A percentile compares a stretch with the other conserved stretches of the same genome.
These are phyloP conservation scores for Alternaria angustiovoidea DNA, from an alignment of 2,329 filamentous ascomycete genomes.

Conservation along the genomic window DNA sequence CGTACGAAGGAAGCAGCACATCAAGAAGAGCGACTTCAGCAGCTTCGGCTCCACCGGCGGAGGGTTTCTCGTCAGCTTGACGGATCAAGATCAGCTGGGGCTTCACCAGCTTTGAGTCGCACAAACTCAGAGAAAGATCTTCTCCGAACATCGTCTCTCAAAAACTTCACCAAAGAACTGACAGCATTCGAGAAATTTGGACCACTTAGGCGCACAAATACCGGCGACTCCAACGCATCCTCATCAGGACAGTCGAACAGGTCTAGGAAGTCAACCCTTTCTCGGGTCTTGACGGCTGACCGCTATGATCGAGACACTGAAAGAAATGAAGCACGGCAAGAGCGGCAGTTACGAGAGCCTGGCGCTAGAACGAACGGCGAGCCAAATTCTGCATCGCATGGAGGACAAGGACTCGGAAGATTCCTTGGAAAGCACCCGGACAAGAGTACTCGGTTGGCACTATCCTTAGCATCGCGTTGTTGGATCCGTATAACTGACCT, in stretches of 20 bases:
- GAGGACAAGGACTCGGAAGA: slow-evolving; percentile 46
- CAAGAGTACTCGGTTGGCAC: slow-evolving; percentile 42
- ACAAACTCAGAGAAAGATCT: slow-evolving; percentile 20
- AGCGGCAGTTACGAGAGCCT: slow-evolving; percentile 41
- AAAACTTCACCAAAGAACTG: slow-evolving; percentile 3
- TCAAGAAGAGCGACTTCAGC: slow-evolving; percentile 16
- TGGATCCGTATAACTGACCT: background rate
- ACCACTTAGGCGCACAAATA: slow-evolving; percentile 14
- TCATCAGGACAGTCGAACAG: slow-evolving; percentile 14
- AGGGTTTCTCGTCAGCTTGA: slow-evolving; percentile 27
- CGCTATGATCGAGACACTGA: slow-evolving; percentile 45
- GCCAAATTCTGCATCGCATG: slow-evolving; percentile 45
- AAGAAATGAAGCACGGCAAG: slow-evolving; percentile 46
- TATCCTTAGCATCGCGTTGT: background rate
- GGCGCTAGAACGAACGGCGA: slow-evolving; percentile 40
- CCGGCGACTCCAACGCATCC: slow-evolving; percentile 15
- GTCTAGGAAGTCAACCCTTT: slow-evolving; percentile 14
- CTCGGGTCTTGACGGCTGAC: slow-evolving; percentile 16
- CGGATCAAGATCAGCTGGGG: slow-evolving; percentile 29
- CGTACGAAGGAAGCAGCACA: slow-evolving; percentile 10
- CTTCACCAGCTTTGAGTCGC: slow-evolving; percentile 21
- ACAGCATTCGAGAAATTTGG: slow-evolving; percentile 11
- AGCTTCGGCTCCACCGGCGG: slow-evolving; percentile 12
- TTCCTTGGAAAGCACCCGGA: slow-evolving; percentile 43
- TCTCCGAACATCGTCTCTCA: slow-evolving; percentile 5